A percentile compares a stretch with the other conserved stretches of the same genome.
These are phyloP conservation scores for Kazachstania kunashirensis DNA, from an alignment of 805 yeast species.

Conservation along the genomic window DNA sequence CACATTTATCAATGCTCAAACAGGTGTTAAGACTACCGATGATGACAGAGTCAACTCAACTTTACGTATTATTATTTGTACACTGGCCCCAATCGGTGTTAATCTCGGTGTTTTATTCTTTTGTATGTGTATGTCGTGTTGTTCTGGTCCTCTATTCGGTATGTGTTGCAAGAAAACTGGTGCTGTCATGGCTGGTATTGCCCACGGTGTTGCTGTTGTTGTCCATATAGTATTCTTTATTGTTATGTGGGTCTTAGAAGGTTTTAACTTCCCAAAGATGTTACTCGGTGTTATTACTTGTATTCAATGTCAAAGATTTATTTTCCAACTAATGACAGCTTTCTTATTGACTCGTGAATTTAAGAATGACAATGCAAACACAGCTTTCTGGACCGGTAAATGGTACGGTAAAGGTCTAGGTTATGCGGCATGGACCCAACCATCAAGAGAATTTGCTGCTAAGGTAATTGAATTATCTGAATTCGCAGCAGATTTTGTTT, in stretches of 20 bases:
- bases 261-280: conserved; percentile 81
- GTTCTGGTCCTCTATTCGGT: conserved; percentile 93
- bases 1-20: conserved; percentile 76
- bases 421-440: conserved; percentile 89
- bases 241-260: conserved; percentile 94
- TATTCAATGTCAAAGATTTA: conserved; percentile 77
- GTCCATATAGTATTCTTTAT: conserved; percentile 81
- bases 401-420: conserved; percentile 96
- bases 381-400: conserved; percentile 99
- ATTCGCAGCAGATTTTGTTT: conserved; percentile 91
- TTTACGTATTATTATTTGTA: conserved; percentile 64
- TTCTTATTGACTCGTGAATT: conserved; percentile 85
- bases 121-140: conserved; percentile 79
- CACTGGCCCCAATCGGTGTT: conserved; percentile 85
- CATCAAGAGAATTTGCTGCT: conserved; percentile 88
- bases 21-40: conserved; percentile 52
- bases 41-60: conserved; percentile 54
- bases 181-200: conserved; percentile 87
- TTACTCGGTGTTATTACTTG: conserved; percentile 77
- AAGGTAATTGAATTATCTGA: conserved; percentile 89
- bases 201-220: conserved; percentile 90
- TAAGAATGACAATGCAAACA: conserved; percentile 88
- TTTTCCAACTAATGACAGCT: conserved; percentile 77
- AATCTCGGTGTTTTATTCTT: conserved; percentile 77
- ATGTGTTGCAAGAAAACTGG: conserved; percentile 96